Evolutionary conservation across 2,329 filamentous ascomycete species (phyloP), one percentile per base, ranked within the genome.

Genomic region (Chalaropsis thielavioides): DNA sequence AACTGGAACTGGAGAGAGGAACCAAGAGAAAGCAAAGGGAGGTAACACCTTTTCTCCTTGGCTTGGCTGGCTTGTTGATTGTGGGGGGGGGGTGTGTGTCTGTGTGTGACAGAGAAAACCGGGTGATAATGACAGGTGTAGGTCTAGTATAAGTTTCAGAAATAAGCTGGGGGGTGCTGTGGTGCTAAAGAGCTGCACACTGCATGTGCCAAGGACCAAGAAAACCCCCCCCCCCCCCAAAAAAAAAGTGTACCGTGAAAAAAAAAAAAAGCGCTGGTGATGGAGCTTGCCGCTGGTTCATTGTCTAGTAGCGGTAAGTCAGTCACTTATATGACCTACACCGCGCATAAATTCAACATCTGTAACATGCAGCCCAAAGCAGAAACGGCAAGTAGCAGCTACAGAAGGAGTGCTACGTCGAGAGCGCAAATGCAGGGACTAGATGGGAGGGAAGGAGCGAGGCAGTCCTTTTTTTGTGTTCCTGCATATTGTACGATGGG

Each of bases 121-220:
- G 54, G 54, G 54, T 58, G 54, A n/a, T 5, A 6, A 58, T 31
- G 54, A 58, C 54, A 58, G 54, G 54, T 51, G 54, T 58, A 17
- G 24, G 54, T 38, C 31, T 58, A 58, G 31, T 38, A 58, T 10
- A 27, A 38, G 54, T 58, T 58, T 58, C 54, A 58, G 54, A 58
- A 58, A 38, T 38, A n/a, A 35, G 54, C 54, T 58, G 38, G 54
- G 24, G 38, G 54, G 24, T 27, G 54, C 54, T 58, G 27, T n/a
- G 13, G 27, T 58, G 54, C 24, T 51, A 51, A 17, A 51, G 22
- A 51, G 46, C 46, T 17, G 46, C 46, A 51, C 11, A 11, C 11
- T 27, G 22, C 46, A 51, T 19, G 22, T 49, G 22, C 46, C 46
- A 51, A 51, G 46, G 22, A 51, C n/a, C 46, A 24, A 51, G 46